Conservation (phyloP, 208 protist species). For the Trypanosoma lewisi region DNA sequence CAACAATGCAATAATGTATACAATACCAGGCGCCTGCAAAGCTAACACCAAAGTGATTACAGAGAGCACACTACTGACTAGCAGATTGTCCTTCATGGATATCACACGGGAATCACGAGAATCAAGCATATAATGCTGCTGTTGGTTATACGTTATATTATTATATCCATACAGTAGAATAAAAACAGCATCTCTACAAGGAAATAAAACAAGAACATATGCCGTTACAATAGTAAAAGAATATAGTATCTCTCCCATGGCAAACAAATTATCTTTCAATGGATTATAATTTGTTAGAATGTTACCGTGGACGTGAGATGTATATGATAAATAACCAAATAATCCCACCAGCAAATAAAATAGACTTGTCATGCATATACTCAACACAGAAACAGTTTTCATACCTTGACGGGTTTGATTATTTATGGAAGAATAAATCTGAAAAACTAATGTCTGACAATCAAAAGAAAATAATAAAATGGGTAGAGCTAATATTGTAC, state of each 20-base stretch:
- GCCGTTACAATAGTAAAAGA: constrained; percentile 56
- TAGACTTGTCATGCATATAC: constrained; percentile 47
- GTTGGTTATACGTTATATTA: constrained; percentile 18
- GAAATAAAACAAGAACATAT: constrained; percentile 68
- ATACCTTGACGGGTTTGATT: constrained; percentile 35
- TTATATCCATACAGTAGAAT: constrained; percentile 60
- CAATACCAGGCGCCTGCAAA: constrained; percentile 42
- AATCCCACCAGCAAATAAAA: constrained; percentile 60
- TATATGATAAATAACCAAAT: constrained; percentile 56
- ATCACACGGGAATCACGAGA: constrained; percentile 19
- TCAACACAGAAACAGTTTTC: constrained; percentile 50
- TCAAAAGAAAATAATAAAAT: constrained; percentile 78
- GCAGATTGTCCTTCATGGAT: constrained; percentile 33
- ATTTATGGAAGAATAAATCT: constrained; percentile 44
- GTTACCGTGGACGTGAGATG: constrained; percentile 57
- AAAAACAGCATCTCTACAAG: constrained; percentile 58
- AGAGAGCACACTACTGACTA: constrained; percentile 42
- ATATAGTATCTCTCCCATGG: constrained; percentile 41
- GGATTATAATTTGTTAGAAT: constrained; percentile 75
- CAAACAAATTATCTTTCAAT: constrained; percentile 46
- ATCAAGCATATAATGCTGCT: constrained; percentile 33
- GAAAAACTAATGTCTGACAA: constrained; percentile 72
- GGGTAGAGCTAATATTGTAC: constrained; percentile 42
- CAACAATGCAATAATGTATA: constrained; percentile 67
- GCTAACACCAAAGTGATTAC: constrained; percentile 45